Percentiles rank a stretch among this genome's conserved stretches.
Conservation (phyloP, 768 basidiomycete species). For the Tremella fuciformis region DNA sequence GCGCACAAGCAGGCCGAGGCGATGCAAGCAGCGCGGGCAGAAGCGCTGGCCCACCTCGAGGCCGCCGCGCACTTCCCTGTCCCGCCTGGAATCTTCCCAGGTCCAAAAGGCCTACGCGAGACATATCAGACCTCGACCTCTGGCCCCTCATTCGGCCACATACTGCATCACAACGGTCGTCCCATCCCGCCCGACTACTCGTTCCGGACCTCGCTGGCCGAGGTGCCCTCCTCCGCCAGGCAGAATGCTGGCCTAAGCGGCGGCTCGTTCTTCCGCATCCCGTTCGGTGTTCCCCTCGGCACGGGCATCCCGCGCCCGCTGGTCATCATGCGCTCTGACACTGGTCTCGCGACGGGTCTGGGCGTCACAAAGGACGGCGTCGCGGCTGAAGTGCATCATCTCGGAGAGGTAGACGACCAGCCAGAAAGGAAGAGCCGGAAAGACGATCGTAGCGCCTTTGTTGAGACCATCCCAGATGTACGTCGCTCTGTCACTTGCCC, state of each 20-base stretch:
- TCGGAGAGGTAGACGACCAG: constrained; percentile 11
- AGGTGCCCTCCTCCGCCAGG: constrained; percentile 3
- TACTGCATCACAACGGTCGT: constrained; percentile 32
- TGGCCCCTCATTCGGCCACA: constrained; percentile 48
- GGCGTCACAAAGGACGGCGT: constrained; percentile 4
- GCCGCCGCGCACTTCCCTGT: constrained; percentile 18
- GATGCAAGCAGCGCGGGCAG: constrained; percentile 29
- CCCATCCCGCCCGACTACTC: constrained; percentile 23
- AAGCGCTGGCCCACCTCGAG: constrained; percentile 34
- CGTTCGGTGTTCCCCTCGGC: constrained; percentile 35
- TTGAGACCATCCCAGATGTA: constrained; percentile 51
- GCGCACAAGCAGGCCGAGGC: constrained; percentile 35
- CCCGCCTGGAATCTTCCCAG: constrained; percentile 17
- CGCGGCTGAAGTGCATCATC: background rate
- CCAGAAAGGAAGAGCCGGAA: constrained; percentile 1
- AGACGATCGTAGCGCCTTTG: constrained; percentile 45
- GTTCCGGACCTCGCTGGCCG: constrained; percentile 6
- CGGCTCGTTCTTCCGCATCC: constrained; percentile 29
- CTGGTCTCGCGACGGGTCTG: constrained; percentile 26
- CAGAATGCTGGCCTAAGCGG: constrained; percentile 9
- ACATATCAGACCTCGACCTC: constrained; percentile 44
- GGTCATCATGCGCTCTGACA: constrained; percentile 27
- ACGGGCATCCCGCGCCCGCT: constrained; percentile 25
- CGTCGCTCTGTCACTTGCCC: constrained; percentile 13
- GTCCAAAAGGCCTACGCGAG: constrained; percentile 36